A percentile compares a stretch with the other conserved stretches of the same genome.
Evolutionary conservation across 495 filamentous ascomycete genomes (phyloP).

Genomic region (Hypoxylon crocopeplum): DNA sequence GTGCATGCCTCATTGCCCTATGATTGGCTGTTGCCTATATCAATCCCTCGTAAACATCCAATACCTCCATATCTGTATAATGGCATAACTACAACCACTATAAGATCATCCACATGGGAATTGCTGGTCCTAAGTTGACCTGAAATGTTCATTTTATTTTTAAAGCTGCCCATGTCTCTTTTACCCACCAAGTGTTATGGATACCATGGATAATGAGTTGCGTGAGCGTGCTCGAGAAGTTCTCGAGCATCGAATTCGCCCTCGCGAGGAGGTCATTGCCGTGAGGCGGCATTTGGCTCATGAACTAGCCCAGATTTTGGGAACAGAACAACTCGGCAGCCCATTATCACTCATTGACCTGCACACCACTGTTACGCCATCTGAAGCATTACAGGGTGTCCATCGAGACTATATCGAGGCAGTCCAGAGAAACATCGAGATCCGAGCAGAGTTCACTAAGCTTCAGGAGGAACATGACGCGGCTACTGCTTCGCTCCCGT

Average conservation of each 20-base stretch:
- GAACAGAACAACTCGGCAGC: constrained; percentile 33
- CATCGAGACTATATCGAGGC: constrained; percentile 64
- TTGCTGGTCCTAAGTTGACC: too few relatives aligned
- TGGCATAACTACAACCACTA: too few relatives aligned
- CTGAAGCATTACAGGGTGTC: constrained; percentile 38
- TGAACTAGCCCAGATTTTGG: constrained; percentile 40
- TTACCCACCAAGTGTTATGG: background rate
- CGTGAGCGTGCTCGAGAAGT: constrained; percentile 31
- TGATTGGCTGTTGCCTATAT: too few relatives aligned
- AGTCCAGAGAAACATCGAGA: constrained; percentile 63
- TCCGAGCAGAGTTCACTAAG: constrained; percentile 54
- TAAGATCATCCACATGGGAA: too few relatives aligned
- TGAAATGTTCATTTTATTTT: background rate
- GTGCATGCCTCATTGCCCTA: too few relatives aligned
- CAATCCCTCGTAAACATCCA: too few relatives aligned
- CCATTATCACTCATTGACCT: constrained; percentile 49
- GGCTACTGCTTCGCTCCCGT: constrained; percentile 13
- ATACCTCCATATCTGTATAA: too few relatives aligned
- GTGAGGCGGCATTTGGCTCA: constrained; percentile 42
- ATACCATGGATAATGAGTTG: constrained; percentile 23
- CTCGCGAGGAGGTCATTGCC: constrained; percentile 43
- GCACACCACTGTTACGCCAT: constrained; percentile 26
- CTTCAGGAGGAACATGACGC: constrained; percentile 41
- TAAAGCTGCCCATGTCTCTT: background rate
- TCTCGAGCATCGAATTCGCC: constrained; percentile 42